Evolutionary conservation across 495 filamentous ascomycete genomes (phyloP), one percentile per base, ranked within the genome.

Genomic region (Niebla homalea): DNA sequence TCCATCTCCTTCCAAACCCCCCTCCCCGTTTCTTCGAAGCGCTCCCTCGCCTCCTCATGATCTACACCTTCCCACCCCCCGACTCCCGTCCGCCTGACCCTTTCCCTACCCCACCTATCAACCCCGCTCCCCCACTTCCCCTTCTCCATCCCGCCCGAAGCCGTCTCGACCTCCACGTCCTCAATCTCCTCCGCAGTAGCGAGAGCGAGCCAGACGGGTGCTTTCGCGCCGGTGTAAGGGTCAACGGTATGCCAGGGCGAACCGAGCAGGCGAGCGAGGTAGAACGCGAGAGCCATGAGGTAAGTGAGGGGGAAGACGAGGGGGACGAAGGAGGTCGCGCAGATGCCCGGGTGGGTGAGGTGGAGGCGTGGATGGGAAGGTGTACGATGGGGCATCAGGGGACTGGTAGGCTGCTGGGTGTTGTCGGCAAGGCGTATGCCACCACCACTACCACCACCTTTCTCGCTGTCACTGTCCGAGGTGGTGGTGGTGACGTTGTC

Each of bases 1-100:
- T 98, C 92, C 79, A 98, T 89, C 68, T 83, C 68, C 62, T 58
- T 72, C 92, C 92, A 98, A 57, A 76, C 82, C 57, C 70, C 64
- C 43, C 76, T 75, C 2, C 87, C 90, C 37, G 84, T 57, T 50
- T 74, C 74, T 67, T 93, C 86, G 64, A 95, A 95, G 53, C 75
- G 66, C 47, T 73, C 76, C 51, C 72, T 78, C 37, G 7, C 16
- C 51, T 56, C 83, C 75, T 32, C 60, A 60, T 11, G 73, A 73
- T 6, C 74, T 77, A 15, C 71, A 69, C 12, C 79, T 0, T 87
- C 89, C 88, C 89, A 94, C 4, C 89, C 86, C 26, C 85, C 81
- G 2, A 89, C 77, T 62, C 90, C 87, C 7, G 87, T 87, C 57
- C 76, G 77, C 65, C 71, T 77, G 5, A 83, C 74, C 16, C 71